phyloP scores from a whole-genome alignment of 176 grass and related monocot species.

The Musa schizocarpa region DNA sequence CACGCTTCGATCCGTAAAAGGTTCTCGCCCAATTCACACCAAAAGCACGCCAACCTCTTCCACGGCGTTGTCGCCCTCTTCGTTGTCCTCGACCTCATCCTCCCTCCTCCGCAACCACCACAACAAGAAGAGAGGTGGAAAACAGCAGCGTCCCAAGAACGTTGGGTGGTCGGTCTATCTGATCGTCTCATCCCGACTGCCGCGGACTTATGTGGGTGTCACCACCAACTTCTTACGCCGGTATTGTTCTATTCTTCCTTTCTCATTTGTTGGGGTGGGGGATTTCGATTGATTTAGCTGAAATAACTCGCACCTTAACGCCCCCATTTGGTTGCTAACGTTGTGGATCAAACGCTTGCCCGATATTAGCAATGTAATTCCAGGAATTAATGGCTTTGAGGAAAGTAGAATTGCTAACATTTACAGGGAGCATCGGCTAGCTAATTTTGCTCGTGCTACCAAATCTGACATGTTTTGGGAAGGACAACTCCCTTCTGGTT shows the following conservation, averaged over 20 bases:
- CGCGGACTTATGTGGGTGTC: constrained; percentile 71
- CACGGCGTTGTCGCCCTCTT: background rate
- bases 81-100: background rate
- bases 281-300: background rate
- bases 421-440: too few species aligned
- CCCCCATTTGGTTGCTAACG: too few species aligned
- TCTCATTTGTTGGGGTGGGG: background rate
- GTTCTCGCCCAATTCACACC: background rate
- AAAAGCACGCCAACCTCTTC: constrained; percentile 7
- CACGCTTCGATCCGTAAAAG: constrained; percentile 39
- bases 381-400: too few species aligned
- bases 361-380: too few species aligned
- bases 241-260: constrained; percentile 8
- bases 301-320: too few species aligned
- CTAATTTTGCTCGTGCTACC: too few species aligned
- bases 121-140: constrained; percentile 9
- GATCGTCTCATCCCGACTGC: constrained; percentile 41
- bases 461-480: too few species aligned
- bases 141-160: constrained; percentile 1
- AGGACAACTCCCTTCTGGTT: too few species aligned
- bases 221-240: constrained; percentile 77
- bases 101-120: background rate
- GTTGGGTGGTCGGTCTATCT: constrained; percentile 51
- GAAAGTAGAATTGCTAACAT: too few species aligned
- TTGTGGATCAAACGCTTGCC: too few species aligned